Percentiles rank a stretch among this genome's conserved stretches.
These are phyloP conservation scores for Rehmannia glutinosa DNA, from an alignment of 257 asterid species.

Conservation along the genomic window DNA sequence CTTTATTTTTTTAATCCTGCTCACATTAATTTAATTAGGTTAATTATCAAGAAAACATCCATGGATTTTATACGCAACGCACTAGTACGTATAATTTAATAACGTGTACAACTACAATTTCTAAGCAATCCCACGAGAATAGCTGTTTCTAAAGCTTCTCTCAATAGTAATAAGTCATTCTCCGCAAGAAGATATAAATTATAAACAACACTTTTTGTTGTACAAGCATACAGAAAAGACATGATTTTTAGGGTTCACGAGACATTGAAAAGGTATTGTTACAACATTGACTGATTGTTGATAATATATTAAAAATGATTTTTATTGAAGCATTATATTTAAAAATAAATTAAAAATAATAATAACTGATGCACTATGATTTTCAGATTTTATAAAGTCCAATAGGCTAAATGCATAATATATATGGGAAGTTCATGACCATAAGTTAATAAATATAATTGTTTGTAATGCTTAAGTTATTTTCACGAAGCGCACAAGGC, in stretches of 20 bases:
- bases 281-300: background rate
- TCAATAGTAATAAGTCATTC: background rate
- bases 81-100: background rate
- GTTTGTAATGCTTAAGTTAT: too few species aligned
- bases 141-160: background rate
- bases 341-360: too few species aligned
- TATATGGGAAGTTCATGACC: too few species aligned
- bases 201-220: background rate
- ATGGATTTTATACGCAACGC: background rate
- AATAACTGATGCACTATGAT: too few species aligned
- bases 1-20: background rate
- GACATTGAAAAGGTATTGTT: background rate
- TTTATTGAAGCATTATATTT: too few species aligned
- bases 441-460: too few species aligned
- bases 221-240: background rate
- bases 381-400: too few species aligned
- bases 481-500: too few species aligned
- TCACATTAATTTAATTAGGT: background rate
- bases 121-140: background rate
- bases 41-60: background rate
- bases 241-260: background rate
- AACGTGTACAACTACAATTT: background rate
- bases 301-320: too few species aligned
- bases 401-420: too few species aligned
- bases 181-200: background rate